These are phyloP conservation scores for Copromyces sp. DNA, from an alignment of 495 filamentous ascomycete species.

Conservation along the genomic window DNA sequence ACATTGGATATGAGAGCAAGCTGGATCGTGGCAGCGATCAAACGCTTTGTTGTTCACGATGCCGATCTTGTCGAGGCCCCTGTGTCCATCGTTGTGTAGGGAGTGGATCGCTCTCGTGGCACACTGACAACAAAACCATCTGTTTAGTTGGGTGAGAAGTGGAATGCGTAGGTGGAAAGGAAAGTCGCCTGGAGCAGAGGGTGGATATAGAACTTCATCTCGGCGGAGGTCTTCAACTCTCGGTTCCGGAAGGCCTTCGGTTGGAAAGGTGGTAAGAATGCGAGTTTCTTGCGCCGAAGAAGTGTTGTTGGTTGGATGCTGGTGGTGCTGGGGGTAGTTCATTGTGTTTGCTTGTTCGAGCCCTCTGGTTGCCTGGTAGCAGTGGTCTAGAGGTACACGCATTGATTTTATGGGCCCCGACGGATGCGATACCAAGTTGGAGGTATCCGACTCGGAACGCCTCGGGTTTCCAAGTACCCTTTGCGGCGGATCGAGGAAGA, in stretches of 20 bases:
- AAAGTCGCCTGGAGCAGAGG: background rate
- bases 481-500: background rate
- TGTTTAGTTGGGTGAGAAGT: slow-evolving; percentile 9
- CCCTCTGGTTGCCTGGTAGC: background rate
- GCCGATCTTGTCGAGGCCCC: slow-evolving; percentile 12
- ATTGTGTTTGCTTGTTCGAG: background rate
- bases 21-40: background rate
- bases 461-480: background rate
- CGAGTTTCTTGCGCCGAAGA: slow-evolving; percentile 5
- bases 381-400: background rate
- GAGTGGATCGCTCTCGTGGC: background rate
- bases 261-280: slow-evolving; percentile 18
- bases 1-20: slow-evolving; percentile 14
- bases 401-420: background rate
- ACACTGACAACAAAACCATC: slow-evolving; percentile 23
- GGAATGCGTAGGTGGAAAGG: background rate
- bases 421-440: background rate
- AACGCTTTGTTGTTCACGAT: slow-evolving; percentile 9
- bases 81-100: background rate
- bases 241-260: slow-evolving; percentile 13
- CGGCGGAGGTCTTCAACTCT: background rate
- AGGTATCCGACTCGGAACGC: background rate
- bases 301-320: background rate
- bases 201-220: background rate
- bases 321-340: background rate